Evolutionary conservation across 208 protist species (phyloP).

Genomic region (Trypanosoma melophagium): DNA sequence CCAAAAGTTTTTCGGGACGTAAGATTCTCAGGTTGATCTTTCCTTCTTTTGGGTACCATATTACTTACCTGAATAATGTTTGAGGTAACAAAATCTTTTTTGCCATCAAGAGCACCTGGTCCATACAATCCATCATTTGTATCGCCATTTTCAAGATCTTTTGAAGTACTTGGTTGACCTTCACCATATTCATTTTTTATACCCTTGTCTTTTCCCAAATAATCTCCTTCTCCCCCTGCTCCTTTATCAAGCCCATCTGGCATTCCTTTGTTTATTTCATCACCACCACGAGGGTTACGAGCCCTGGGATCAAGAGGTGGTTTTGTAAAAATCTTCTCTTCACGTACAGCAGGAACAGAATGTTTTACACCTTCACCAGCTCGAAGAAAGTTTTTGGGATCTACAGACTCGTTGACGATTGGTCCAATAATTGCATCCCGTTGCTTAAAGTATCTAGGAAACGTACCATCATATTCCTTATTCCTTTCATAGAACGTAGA

Average conservation of each 20-base stretch:
- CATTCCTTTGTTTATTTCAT: background rate
- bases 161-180: background rate
- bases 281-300: conserved; percentile 1
- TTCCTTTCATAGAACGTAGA: conserved; percentile 83
- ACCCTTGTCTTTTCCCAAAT: background rate
- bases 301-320: conserved; percentile 37
- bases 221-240: background rate
- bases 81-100: conserved; percentile 91
- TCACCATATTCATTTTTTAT: background rate
- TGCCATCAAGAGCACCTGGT: conserved; percentile 23
- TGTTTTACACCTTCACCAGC: conserved; percentile 62
- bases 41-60: conserved; percentile 78
- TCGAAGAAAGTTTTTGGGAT: conserved; percentile 76
- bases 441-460: conserved; percentile 80
- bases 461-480: conserved; percentile 84
- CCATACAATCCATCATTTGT: conserved; percentile 26
- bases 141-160: conserved; percentile 22
- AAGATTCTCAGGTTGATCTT: conserved; percentile 56
- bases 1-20: conserved; percentile 85
- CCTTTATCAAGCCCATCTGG: background rate
- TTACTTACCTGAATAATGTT: conserved; percentile 93
- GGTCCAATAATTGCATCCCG: conserved; percentile 77
- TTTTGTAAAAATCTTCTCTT: conserved; percentile 77
- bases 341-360: conserved; percentile 52
- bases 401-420: conserved; percentile 62